phyloP scores from a whole-genome alignment of 2,329 filamentous ascomycete genomes.

The Exophiala sp. region DNA sequence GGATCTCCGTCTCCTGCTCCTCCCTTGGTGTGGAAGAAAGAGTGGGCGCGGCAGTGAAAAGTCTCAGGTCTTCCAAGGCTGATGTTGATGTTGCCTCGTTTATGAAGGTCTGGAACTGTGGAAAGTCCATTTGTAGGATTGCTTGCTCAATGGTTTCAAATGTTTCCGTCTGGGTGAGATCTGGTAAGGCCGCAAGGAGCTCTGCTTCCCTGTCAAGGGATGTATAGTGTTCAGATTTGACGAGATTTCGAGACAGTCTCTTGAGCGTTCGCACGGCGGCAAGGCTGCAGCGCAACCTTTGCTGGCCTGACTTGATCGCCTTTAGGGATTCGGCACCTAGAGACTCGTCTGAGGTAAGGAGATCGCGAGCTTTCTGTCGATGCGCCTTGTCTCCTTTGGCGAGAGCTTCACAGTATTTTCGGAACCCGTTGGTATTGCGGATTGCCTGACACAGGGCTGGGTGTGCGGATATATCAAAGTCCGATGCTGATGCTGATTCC shows the following conservation, averaged over 20 bases:
- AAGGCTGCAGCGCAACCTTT: conserved; percentile 9
- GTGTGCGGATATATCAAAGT: conserved; percentile 25
- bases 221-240: neutral
- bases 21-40: neutral
- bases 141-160: conserved; percentile 8
- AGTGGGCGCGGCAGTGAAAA: neutral
- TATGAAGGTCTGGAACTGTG: neutral
- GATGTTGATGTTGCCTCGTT: neutral
- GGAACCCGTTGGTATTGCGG: conserved; percentile 54
- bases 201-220: conserved; percentile 7
- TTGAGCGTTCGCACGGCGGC: conserved; percentile 7
- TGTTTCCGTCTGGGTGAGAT: conserved; percentile 6
- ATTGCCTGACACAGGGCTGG: conserved; percentile 49
- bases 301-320: conserved; percentile 38
- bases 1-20: neutral
- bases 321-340: conserved; percentile 41
- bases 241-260: conserved; percentile 7
- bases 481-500: conserved; percentile 34
- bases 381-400: conserved; percentile 35
- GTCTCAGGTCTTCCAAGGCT: neutral
- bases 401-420: conserved; percentile 35
- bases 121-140: neutral
- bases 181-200: conserved; percentile 12
- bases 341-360: conserved; percentile 47
- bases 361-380: conserved; percentile 34